These are phyloP conservation scores for Neofusicoccum kwambonambiense DNA, from an alignment of 2,329 filamentous ascomycete genomes.

Conservation along the genomic window DNA sequence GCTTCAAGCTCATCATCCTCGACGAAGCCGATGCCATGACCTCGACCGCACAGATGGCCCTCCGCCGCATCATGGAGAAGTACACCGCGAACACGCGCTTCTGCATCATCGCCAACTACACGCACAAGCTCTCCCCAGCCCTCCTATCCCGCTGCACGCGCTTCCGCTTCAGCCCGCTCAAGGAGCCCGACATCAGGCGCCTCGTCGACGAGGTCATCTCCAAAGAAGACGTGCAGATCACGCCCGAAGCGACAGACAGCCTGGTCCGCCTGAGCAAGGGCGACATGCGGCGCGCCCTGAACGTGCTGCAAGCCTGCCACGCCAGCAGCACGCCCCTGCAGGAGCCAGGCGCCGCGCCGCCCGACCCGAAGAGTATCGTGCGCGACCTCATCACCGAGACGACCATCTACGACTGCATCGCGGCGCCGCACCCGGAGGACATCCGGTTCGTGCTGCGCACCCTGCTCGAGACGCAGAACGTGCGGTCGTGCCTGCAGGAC, in stretches of 20 bases:
- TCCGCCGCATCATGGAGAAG: slow-evolving; percentile 97
- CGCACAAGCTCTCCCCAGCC: slow-evolving; percentile 93
- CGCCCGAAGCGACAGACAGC: slow-evolving; percentile 74
- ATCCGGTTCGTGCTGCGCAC: slow-evolving; percentile 82
- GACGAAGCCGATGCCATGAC: slow-evolving; percentile 99
- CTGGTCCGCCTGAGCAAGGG: slow-evolving; percentile 87
- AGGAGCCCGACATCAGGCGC: slow-evolving; percentile 78
- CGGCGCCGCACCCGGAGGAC: slow-evolving; percentile 86
- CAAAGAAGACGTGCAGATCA: slow-evolving; percentile 83
- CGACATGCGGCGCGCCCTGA: slow-evolving; percentile 92
- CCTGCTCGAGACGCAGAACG: slow-evolving; percentile 78
- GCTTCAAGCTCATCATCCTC: slow-evolving; percentile 93
- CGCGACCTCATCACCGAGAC: slow-evolving; percentile 88
- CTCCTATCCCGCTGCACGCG: slow-evolving; percentile 89
- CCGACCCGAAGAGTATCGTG: slow-evolving; percentile 57
- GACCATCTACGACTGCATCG: slow-evolving; percentile 95
- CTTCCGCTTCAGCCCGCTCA: slow-evolving; percentile 91
- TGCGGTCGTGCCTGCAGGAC: slow-evolving; percentile 83
- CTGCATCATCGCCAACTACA: slow-evolving; percentile 98
- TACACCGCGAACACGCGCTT: slow-evolving; percentile 98
- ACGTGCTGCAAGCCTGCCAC: slow-evolving; percentile 94
- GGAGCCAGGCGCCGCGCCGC: slow-evolving; percentile 41
- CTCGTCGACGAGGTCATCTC: slow-evolving; percentile 87
- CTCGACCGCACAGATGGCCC: slow-evolving; percentile 95
- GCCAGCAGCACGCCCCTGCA: slow-evolving; percentile 72